Percentiles rank a stretch among this genome's conserved stretches.
These are phyloP conservation scores for Chalara sp. DNA, from an alignment of 2,329 filamentous ascomycete genomes.

Conservation along the genomic window DNA sequence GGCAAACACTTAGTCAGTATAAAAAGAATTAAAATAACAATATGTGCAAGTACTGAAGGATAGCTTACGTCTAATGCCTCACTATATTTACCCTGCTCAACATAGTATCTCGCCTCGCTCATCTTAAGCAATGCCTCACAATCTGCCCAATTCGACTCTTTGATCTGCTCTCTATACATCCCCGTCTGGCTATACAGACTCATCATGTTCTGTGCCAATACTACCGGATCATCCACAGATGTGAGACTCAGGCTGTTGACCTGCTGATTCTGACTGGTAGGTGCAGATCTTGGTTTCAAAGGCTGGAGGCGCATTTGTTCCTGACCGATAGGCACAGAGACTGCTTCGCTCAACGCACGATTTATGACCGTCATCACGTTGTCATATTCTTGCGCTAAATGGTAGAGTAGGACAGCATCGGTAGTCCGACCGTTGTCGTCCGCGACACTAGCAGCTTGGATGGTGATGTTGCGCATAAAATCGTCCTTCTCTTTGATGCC, in stretches of 20 bases:
- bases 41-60: not conserved
- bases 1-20: conserved; percentile 14
- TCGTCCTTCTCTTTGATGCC: conserved; percentile 72
- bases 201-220: conserved; percentile 56
- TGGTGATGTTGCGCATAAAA: conserved; percentile 85
- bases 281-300: conserved; percentile 31
- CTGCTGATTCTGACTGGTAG: conserved; percentile 7
- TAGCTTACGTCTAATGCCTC: conserved; percentile 58
- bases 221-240: conserved; percentile 59
- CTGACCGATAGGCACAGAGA: conserved; percentile 79
- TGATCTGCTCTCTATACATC: conserved; percentile 54
- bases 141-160: conserved; percentile 48
- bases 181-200: conserved; percentile 53
- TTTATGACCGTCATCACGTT: conserved; percentile 88
- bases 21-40: not conserved
- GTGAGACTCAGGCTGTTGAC: conserved; percentile 51
- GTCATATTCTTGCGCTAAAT: conserved; percentile 92
- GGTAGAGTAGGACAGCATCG: conserved; percentile 90
- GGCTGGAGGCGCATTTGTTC: conserved; percentile 64
- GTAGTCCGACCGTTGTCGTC: conserved; percentile 92
- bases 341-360: conserved; percentile 80
- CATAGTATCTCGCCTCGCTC: conserved; percentile 50
- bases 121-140: conserved; percentile 54
- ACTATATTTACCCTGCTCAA: conserved; percentile 52
- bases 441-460: conserved; percentile 85